Conservation (phyloP, 1,139 yeast species). For the Starmera stellimalicola region DNA sequence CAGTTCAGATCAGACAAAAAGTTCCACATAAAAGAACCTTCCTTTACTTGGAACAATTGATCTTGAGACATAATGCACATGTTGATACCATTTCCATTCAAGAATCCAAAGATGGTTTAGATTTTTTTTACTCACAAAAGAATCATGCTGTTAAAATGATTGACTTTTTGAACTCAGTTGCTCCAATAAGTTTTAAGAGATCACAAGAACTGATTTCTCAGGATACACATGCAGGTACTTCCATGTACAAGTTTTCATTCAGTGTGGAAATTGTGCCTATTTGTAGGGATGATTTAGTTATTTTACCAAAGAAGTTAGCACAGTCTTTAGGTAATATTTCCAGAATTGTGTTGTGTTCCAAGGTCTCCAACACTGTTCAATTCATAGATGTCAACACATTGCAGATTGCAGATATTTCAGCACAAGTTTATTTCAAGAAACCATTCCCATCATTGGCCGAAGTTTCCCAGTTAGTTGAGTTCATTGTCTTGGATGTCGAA, state of each 20-base stretch:
- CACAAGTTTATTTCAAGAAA: slow-evolving; percentile 78
- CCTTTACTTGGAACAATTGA: slow-evolving; percentile 87
- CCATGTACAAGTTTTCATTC: slow-evolving; percentile 81
- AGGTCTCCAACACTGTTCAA: slow-evolving; percentile 72
- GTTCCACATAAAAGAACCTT: slow-evolving; percentile 96
- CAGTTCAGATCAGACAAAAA: slow-evolving; percentile 95
- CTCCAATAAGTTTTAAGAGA: slow-evolving; percentile 77
- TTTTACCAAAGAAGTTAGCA: slow-evolving; percentile 80
- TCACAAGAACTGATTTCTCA: slow-evolving; percentile 88
- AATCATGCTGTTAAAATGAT: slow-evolving; percentile 92
- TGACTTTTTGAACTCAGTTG: slow-evolving; percentile 79
- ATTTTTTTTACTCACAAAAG: slow-evolving; percentile 81
- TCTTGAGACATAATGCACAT: slow-evolving; percentile 89
- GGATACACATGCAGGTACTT: slow-evolving; percentile 86
- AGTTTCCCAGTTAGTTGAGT: slow-evolving; percentile 73
- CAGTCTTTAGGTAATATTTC: slow-evolving; percentile 76
- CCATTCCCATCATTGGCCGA: slow-evolving; percentile 77
- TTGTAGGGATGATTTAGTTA: slow-evolving; percentile 92
- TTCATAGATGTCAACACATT: slow-evolving; percentile 79
- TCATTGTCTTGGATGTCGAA: slow-evolving; percentile 86
- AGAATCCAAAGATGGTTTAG: slow-evolving; percentile 91
- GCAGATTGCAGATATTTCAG: slow-evolving; percentile 69
- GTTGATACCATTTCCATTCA: slow-evolving; percentile 88
- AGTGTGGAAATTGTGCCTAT: slow-evolving; percentile 96
- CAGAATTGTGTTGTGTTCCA: slow-evolving; percentile 77